phyloP scores from a whole-genome alignment of 345 rosid genomes.

The Gossypium ekmanianum region DNA sequence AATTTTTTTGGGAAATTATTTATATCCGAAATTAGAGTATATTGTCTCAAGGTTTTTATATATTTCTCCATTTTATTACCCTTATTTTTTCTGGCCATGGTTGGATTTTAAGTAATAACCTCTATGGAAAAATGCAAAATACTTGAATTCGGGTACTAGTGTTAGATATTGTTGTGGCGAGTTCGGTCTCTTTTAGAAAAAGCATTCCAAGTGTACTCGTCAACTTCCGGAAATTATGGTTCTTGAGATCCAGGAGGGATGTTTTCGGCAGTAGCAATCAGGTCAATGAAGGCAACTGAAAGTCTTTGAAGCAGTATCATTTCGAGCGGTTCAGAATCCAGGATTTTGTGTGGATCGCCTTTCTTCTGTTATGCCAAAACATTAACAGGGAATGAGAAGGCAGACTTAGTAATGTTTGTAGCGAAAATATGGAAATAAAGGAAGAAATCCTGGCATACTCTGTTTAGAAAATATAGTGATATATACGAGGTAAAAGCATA shows the following conservation, averaged over 20 bases:
- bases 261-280: constrained; percentile 60
- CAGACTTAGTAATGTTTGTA: neutral
- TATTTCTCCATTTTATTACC: neutral
- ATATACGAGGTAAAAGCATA: neutral
- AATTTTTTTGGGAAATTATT: too few species aligned
- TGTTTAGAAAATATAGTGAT: too few species aligned
- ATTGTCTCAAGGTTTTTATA: constrained; percentile 61
- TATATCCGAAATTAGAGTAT: constrained; percentile 51
- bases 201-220: too few species aligned
- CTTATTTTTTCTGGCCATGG: neutral
- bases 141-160: neutral
- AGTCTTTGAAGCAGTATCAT: constrained; percentile 36
- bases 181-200: too few species aligned
- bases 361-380: constrained; percentile 30
- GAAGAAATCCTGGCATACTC: neutral
- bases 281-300: constrained; percentile 62
- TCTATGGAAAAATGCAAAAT: neutral
- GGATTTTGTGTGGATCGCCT: constrained; percentile 30
- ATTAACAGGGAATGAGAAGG: neutral
- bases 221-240: constrained; percentile 36
- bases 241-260: constrained; percentile 49
- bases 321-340: constrained; percentile 32
- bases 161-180: neutral
- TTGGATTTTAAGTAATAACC: neutral
- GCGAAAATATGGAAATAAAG: neutral